Base-by-base conservation (phyloP, 2,329 filamentous ascomycete genomes). In the Pezicula neosporulosa region DNA sequence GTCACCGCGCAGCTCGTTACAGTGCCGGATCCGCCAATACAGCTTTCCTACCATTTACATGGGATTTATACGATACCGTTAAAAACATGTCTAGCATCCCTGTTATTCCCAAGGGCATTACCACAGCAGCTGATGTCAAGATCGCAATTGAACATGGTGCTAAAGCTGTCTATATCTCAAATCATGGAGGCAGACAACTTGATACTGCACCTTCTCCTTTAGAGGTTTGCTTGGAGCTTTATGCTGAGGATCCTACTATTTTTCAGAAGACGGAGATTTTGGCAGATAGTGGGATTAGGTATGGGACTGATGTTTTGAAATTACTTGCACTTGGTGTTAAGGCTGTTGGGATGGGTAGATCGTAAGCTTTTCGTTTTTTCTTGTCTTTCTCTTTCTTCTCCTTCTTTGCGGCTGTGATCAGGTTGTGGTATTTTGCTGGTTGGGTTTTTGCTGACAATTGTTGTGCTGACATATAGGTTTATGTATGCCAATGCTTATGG, bases 61-160 rank as follows among this genome's bases (percentile, higher is more conserved):
- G 37, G 37, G 37, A 39, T 39, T 8, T 39, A 8, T 39, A 39
- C 18, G 37, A 39, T 19, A n/a, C 15, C 7, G 10, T 39, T 19
- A 19, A 16, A 8, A 39, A 39, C n/a, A 39, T 39, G 37, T 39
- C 37, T 10, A 39, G 12, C 18, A 19, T 39, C 15, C 68, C 81
- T 65, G 50, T 87, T 72, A 68, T 82, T 59, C 41, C 88, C 28
- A 89, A 89, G 66, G 85, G 85, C 0, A 79, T 89, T n/a, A 83
- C 88, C 68, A 78, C 77, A 21, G 78, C 81, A 0, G 70, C 72
- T 19, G 85, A 89, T 63, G 85, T 85, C 18, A 69, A 73, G 49
- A 74, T 71, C 57, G 81, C 80, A 4, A 73, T 82, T 27, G 74
- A 83, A 52, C 62, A 74, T 9, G 83, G 45, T 47, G 46, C 42